Base-by-base conservation (phyloP, 352 stramenopile species). In the Pythium pyrilobum region DNA sequence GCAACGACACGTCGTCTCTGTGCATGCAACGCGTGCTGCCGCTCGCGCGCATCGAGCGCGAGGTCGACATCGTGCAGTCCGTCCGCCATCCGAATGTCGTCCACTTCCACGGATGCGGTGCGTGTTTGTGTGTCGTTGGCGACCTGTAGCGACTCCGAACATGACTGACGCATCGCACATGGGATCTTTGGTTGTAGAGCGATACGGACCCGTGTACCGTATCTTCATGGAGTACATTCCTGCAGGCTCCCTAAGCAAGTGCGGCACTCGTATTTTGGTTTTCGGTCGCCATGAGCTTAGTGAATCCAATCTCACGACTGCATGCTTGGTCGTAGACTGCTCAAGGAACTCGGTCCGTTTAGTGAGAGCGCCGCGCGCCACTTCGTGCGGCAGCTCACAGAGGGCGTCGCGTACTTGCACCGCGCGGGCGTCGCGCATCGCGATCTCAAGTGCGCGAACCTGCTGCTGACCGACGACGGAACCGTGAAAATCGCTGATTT, bases 141-240 rank as follows among this genome's bases (percentile, higher is more conserved):
- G n/a, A n/a, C n/a, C n/a, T n/a, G n/a, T n/a, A n/a, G n/a, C n/a
- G n/a, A n/a, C n/a, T n/a, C n/a, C n/a, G n/a, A n/a, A n/a, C n/a
- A n/a, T n/a, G n/a, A n/a, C n/a, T n/a, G n/a, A n/a, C n/a, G n/a
- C n/a, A n/a, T n/a, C n/a, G 12, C 7, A 4, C 18, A 36, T 36
- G 5, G 24, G 6, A 23, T 16, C 11, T 7, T 46, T 9, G 29
- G n/a, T 1, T 44, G 25, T 40, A 92, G 77, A 88, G 44, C 54
- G 66, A 29, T 68, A 75, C 21, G 77, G 77, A 1, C 67, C 72
- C 5, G 67, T 70, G 9, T 79, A 81, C 46, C 72, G 77, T 38
- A 84, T 97, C 49, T 89, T 88, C 59, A 87, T 89, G 71, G 89
- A 97, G 59, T 97, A 90, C 39, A 65, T 95, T 8, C 74, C 86